Evolutionary conservation across 768 basidiomycete species (phyloP).

Genomic region (Galerina marginata): DNA sequence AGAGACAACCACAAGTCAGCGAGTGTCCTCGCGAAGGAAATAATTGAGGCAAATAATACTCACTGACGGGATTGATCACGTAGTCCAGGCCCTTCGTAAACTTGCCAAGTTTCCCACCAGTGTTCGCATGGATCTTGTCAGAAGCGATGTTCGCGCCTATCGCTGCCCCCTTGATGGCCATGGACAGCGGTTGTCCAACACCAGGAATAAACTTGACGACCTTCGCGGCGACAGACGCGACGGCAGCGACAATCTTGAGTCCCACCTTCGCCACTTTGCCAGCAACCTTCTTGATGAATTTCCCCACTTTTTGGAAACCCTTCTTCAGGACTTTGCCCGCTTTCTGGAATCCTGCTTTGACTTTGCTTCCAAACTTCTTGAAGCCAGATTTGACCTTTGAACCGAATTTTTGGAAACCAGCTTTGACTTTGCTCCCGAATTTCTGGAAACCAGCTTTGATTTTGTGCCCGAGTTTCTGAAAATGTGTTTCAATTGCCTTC

Average conservation of each 20-base stretch:
- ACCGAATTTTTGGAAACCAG: too few relatives aligned
- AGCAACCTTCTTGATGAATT: constrained; percentile 16
- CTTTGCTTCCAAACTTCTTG: background rate
- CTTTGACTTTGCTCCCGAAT: background rate
- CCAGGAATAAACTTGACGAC: constrained; percentile 10
- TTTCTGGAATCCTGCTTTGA: background rate
- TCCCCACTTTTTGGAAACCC: constrained; percentile 16
- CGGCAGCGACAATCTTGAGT: constrained; percentile 14
- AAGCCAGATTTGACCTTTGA: constrained; percentile 7
- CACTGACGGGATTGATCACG: background rate
- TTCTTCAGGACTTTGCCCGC: background rate
- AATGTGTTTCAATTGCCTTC: background rate
- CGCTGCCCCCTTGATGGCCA: background rate
- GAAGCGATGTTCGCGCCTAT: background rate
- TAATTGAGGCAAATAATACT: background rate
- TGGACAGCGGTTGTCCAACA: constrained; percentile 6
- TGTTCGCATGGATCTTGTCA: constrained; percentile 6
- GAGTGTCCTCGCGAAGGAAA: too few relatives aligned
- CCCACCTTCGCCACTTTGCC: constrained; percentile 16
- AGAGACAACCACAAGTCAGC: too few relatives aligned
- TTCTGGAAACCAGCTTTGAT: constrained; percentile 8
- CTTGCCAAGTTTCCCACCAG: constrained; percentile 15
- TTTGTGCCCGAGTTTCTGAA: constrained; percentile 8
- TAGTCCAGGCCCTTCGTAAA: constrained; percentile 9
- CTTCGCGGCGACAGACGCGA: constrained; percentile 1